Base-by-base conservation (phyloP, 2,329 filamentous ascomycete species). In the Sclerotinia trifoliorum region DNA sequence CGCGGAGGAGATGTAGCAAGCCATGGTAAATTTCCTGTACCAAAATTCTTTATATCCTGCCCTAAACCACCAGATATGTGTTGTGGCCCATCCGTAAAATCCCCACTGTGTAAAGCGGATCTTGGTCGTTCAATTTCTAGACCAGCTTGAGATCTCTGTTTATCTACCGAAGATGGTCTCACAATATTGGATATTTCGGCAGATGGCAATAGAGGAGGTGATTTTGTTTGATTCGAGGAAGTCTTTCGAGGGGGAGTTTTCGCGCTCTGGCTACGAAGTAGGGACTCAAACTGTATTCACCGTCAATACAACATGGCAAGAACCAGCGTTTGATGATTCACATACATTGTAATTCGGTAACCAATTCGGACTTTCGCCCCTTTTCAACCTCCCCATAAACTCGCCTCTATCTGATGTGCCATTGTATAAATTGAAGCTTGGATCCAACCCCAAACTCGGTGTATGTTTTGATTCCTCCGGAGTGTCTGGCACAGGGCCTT, bases 381-480 rank as follows among this genome's bases (percentile, higher is more conserved):
- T 87, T 81, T 97, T 97, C 73, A 97, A 84, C 72, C 89, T 86
- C 79, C 93, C 87, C 68, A 98, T 97, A 74, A 97, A 82, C 78
- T 94, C 90, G 68, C 88, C 87, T 71, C 94, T 86, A 77, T 93
- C 88, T 24, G 83, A 83, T 44, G 70, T 74, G 60, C 66, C 71
- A 70, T 71, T 67, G 49, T 58, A 68, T 39, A 71, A 64, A 60
- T 72, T 58, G 52, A 73, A 72, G 44, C 44, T 60, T 17, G 70
- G 65, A 46, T 71, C 62, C 66, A 73, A 67, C n/a, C n/a, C 68
- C 17, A 67, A 35, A 13, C 62, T 46, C 66, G 69, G 63, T 67
- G 61, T 39, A 35, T 10, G 55, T 29, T 51, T 39, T 51, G 69
- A 64, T 17, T 71, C 68, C 42, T 73, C 71, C 11, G 71, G 72